These are phyloP conservation scores for Cytauxzoon felis DNA, from an alignment of 169 alveolate genomes.

Conservation along the genomic window DNA sequence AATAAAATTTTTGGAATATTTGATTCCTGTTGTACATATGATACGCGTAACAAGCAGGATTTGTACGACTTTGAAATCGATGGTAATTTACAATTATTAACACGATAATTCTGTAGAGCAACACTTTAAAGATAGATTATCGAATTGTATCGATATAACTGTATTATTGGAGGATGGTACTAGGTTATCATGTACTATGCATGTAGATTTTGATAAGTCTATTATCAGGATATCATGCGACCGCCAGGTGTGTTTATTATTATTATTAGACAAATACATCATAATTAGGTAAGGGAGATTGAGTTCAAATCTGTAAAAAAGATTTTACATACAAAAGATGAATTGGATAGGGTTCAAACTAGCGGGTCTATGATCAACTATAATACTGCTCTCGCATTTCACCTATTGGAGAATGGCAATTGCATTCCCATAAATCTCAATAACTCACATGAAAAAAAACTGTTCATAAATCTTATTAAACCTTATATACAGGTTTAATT, in stretches of 20 bases:
- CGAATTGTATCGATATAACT: conserved; percentile 22
- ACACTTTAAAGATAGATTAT: conserved; percentile 42
- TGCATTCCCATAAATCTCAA: conserved; percentile 81
- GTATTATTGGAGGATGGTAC: conserved; percentile 61
- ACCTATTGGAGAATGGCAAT: conserved; percentile 79
- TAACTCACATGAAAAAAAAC: conserved; percentile 72
- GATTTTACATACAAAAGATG: conserved; percentile 77
- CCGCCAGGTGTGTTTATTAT: conserved; percentile 36
- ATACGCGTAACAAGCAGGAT: conserved; percentile 37
- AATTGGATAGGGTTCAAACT: conserved; percentile 78
- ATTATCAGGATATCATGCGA: conserved; percentile 52
- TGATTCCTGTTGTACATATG: conserved; percentile 56
- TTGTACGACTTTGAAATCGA: conserved; percentile 38
- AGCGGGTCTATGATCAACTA: conserved; percentile 71
- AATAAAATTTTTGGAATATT: conserved; percentile 35
- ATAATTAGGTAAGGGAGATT: conserved; percentile 70
- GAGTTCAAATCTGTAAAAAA: conserved; percentile 69
- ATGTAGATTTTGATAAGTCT: conserved; percentile 32
- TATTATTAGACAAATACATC: not conserved
- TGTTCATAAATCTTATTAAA: conserved; percentile 66
- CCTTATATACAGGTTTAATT: conserved; percentile 63
- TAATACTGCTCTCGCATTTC: conserved; percentile 79
- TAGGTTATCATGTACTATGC: conserved; percentile 47
- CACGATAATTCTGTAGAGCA: conserved; percentile 17
- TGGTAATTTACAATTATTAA: conserved; percentile 19